These are phyloP conservation scores for Lunasporangiospora selenospora DNA, from an alignment of 192 early-diverging fungal species.

Conservation along the genomic window DNA sequence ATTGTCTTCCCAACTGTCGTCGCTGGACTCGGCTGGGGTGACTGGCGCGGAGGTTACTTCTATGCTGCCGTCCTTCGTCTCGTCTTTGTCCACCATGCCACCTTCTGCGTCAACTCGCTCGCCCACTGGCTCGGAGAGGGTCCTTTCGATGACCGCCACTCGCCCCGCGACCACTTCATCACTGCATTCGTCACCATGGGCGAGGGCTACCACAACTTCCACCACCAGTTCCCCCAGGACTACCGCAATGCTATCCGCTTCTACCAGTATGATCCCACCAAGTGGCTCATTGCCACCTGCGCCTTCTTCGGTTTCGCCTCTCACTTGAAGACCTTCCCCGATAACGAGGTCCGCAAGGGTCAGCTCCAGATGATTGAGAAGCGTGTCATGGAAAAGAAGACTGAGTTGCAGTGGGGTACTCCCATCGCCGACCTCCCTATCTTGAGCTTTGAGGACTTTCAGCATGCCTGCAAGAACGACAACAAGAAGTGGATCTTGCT, in stretches of 20 bases:
- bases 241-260: conserved; percentile 83
- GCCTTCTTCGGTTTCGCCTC: conserved; percentile 70
- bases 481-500: conserved; percentile 79
- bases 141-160: conserved; percentile 82
- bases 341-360: conserved; percentile 84
- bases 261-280: conserved; percentile 85
- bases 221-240: conserved; percentile 88
- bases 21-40: conserved; percentile 80
- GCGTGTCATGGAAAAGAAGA: conserved; percentile 60
- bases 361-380: conserved; percentile 81
- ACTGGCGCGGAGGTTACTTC: conserved; percentile 81
- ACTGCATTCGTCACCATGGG: conserved; percentile 81
- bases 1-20: conserved; percentile 81
- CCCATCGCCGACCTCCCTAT: conserved; percentile 73
- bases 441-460: conserved; percentile 68
- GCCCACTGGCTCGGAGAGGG: conserved; percentile 79
- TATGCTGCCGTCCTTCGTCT: conserved; percentile 75
- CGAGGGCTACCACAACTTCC: conserved; percentile 90
- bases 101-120: conserved; percentile 87
- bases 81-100: conserved; percentile 78
- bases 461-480: conserved; percentile 65
- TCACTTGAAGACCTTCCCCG: conserved; percentile 76
- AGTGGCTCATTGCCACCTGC: conserved; percentile 76
- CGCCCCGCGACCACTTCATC: conserved; percentile 84
- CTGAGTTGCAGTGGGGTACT: conserved; percentile 75